Base-by-base conservation (phyloP, 768 basidiomycete species). In the Dendrothele bispora region DNA sequence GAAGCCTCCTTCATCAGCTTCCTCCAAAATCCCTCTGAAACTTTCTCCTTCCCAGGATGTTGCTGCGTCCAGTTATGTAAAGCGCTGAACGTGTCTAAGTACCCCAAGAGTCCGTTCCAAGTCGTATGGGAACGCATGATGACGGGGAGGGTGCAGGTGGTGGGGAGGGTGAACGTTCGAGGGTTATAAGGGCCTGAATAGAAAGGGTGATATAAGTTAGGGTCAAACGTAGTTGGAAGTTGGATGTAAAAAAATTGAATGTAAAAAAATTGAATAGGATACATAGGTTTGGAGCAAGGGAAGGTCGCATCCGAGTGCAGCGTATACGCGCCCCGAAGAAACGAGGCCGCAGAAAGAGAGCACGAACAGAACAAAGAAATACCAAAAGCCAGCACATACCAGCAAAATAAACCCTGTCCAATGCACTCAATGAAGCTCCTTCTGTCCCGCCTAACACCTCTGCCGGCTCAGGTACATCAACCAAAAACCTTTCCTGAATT, bases 21-120 rank as follows among this genome's bases (percentile, higher is more conserved):
- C 51, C 76, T 75, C 78, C 80, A 80, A 55, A 88, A 84, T 14
- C 86, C 69, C 52, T 78, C 68, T 7, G 83, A 79, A 34, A 91
- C 76, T 60, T 86, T 82, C 1, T 85, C 84, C 18, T 82, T 81
- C 1, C 61, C 52, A 0, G 87, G 86, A 58, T 82, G 74, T 10
- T 57, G 58, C 52, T 86, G 83, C 51, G 82, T 78, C 61, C 78
- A 91, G 11, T 78, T 80, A 50, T 86, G 81, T 40, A 89, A 65
- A 2, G 87, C 68, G 55, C 85, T 88, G 71, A 78, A 85, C 0
- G 88, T 89, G 39, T 79, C 71, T 17, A 92, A 68, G 59, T 91
- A 92, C 2, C 70, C 76, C 5, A 86, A 71, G 0, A 92, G 65
- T 47, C 80, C 80, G 11, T 75, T 71, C 86, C 85, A 88, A 0